Evolutionary conservation across 2,329 filamentous ascomycete species (phyloP).

Genomic region (Nemania sp.): DNA sequence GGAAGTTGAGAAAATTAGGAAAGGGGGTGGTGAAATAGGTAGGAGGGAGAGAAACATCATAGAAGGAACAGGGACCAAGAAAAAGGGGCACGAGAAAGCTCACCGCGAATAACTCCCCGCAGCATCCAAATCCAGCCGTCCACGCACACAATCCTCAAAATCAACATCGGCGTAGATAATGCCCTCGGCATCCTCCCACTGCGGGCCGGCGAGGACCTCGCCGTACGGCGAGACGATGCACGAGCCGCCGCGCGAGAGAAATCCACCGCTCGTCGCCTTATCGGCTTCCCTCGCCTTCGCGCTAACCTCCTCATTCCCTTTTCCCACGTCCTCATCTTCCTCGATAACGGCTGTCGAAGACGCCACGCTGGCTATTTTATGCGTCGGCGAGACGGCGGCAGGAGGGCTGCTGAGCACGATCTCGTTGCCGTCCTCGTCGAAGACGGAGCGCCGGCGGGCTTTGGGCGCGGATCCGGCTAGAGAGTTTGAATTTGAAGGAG

Average conservation of each 20-base stretch:
- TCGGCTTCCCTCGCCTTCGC: conserved; percentile 1
- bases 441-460: conserved; percentile 41
- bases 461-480: conserved; percentile 2
- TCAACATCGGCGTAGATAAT: conserved; percentile 76
- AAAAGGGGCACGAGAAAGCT: conserved; percentile 33
- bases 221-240: conserved; percentile 80
- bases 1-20: neutral
- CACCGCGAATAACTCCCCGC: conserved; percentile 83
- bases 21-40: neutral
- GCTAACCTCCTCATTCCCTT: conserved; percentile 11
- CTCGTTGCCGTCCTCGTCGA: conserved; percentile 59
- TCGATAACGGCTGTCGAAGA: conserved; percentile 29
- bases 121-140: conserved; percentile 79
- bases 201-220: conserved; percentile 75
- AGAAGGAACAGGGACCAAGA: neutral
- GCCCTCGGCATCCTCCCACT: conserved; percentile 77
- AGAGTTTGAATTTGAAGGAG: neutral
- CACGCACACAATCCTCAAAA: conserved; percentile 83
- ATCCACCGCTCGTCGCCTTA: conserved; percentile 39
- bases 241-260: conserved; percentile 75
- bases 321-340: conserved; percentile 29
- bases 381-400: neutral
- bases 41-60: neutral
- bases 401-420: conserved; percentile 48
- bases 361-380: neutral